Conservation (phyloP, 306 rosid species). For the Pyrus bretschneideri region DNA sequence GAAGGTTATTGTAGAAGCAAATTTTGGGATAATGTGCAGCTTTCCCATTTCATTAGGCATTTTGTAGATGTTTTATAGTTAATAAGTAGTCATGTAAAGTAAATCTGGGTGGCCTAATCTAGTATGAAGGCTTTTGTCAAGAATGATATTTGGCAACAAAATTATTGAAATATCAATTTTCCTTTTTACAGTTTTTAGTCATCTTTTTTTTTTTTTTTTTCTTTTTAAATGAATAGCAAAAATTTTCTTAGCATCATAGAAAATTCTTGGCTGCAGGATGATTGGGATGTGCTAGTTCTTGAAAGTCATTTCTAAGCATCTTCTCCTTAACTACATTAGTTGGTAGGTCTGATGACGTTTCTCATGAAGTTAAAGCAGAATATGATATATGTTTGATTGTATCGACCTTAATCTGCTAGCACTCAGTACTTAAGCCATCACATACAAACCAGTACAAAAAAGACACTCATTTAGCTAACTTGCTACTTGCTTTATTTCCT, state of each 20-base stretch:
- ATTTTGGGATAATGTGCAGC: not conserved
- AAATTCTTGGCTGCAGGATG: not conserved
- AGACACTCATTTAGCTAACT: not conserved
- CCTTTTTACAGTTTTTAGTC: not conserved
- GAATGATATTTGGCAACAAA: not conserved
- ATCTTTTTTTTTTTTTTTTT: not conserved
- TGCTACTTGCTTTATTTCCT: not conserved
- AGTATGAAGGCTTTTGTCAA: not conserved
- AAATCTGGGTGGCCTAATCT: not conserved
- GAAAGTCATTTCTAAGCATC: not conserved
- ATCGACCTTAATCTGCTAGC: not conserved
- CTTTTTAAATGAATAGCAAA: not conserved
- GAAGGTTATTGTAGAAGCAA: not conserved
- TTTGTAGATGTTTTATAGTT: not conserved
- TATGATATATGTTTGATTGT: not conserved
- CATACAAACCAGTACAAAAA: not conserved
- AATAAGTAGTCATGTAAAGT: not conserved
- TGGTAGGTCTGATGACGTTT: not conserved
- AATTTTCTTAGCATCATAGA: not conserved
- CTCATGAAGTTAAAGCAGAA: not conserved
- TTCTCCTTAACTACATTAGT: not conserved
- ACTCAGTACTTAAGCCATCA: not conserved
- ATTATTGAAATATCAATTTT: not conserved
- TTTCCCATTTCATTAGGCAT: constrained; percentile 1
- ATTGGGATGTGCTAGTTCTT: not conserved